Percentiles rank a stretch among this genome's conserved stretches.
These are phyloP conservation scores for Pelargonium myrrhifolium DNA, from an alignment of 441 rosid genomes.

Conservation along the genomic window DNA sequence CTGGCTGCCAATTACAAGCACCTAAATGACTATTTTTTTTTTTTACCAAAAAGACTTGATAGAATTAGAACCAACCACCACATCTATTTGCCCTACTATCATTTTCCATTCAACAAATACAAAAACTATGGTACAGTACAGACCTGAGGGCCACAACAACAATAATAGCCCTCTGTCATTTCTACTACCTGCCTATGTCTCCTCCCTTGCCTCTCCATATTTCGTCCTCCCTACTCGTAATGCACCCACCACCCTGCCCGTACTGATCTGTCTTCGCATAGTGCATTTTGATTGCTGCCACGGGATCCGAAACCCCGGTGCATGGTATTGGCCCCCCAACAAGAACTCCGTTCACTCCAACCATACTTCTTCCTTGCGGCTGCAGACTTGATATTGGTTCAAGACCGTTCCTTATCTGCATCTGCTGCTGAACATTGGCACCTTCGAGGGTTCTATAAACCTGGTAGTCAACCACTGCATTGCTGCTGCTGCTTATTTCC, in stretches of 20 bases:
- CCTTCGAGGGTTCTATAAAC: constrained; percentile 30
- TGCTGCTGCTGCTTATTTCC: constrained; percentile 31
- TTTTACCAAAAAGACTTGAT: constrained; percentile 27
- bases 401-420: constrained; percentile 39
- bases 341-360: constrained; percentile 38
- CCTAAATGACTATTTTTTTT: constrained; percentile 18
- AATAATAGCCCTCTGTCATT: too few species aligned
- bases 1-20: constrained; percentile 30
- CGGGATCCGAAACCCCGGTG: constrained; percentile 45
- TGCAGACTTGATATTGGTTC: constrained; percentile 39
- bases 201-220: constrained; percentile 46
- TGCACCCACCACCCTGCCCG: constrained; percentile 35
- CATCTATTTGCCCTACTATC: constrained; percentile 23
- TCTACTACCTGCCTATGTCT: constrained; percentile 51
- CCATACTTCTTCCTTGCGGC: constrained; percentile 34
- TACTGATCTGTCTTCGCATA: constrained; percentile 39
- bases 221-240: constrained; percentile 39
- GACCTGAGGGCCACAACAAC: constrained; percentile 10
- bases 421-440: constrained; percentile 41
- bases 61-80: constrained; percentile 22
- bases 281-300: constrained; percentile 52
- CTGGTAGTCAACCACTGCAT: constrained; percentile 41
- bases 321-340: constrained; percentile 31
- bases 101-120: constrained; percentile 30
- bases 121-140: constrained; percentile 48